Evolutionary conservation across 306 rosid genomes (phyloP).

Genomic region (Acacia melanoxylon): DNA sequence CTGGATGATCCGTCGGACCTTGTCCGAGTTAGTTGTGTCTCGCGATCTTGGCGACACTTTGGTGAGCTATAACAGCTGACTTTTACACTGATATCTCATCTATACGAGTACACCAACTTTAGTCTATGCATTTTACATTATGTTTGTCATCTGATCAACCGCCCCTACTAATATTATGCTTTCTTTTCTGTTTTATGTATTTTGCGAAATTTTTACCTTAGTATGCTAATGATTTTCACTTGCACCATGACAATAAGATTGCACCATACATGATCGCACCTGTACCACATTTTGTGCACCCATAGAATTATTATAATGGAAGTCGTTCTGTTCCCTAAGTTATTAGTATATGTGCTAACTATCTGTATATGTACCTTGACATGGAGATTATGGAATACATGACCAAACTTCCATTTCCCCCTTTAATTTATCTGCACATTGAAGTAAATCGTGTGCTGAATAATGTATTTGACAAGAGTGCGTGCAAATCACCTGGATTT

Average conservation of each 20-base stretch:
- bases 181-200: slow-evolving; percentile 1
- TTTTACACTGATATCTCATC: neutral
- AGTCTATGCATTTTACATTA: slow-evolving; percentile 12
- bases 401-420: neutral
- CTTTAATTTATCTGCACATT: neutral
- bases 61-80: slow-evolving; percentile 54
- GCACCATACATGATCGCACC: neutral
- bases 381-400: neutral
- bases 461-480: neutral
- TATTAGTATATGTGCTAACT: neutral
- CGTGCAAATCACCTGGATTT: neutral
- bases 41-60: slow-evolving; percentile 58
- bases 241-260: neutral
- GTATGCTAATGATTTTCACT: neutral
- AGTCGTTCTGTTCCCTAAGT: neutral
- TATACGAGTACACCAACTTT: slow-evolving; percentile 12
- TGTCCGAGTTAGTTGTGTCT: slow-evolving; percentile 56
- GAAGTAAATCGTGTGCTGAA: neutral
- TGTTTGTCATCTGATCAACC: slow-evolving; percentile 10
- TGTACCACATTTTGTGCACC: neutral
- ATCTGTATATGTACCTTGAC: neutral
- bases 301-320: neutral
- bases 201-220: neutral
- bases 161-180: slow-evolving; percentile 8
- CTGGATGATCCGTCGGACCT: slow-evolving; percentile 73